Evolutionary conservation across 345 rosid species (phyloP).

Genomic region (Bruguiera gymnorhiza): DNA sequence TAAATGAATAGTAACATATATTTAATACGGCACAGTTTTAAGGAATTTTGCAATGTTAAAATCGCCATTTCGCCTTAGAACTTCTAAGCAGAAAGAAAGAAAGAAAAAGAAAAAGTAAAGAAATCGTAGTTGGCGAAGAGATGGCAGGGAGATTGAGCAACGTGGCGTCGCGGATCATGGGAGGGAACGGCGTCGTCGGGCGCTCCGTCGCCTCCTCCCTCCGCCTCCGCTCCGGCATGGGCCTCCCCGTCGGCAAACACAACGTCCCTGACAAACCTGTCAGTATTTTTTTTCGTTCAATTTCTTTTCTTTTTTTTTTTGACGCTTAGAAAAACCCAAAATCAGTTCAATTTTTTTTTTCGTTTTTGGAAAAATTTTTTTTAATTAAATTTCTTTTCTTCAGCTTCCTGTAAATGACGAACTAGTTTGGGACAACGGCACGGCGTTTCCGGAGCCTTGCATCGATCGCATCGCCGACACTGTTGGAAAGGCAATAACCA

Average conservation of each 20-base stretch:
- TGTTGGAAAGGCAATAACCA: conserved; percentile 66
- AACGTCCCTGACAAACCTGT: conserved; percentile 95
- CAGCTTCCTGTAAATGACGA: conserved; percentile 88
- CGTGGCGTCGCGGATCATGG: conserved; percentile 77
- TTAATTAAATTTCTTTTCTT: background rate
- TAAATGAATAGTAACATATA: too few species aligned
- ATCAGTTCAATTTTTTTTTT: background rate
- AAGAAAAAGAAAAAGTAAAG: background rate
- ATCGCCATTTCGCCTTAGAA: too few species aligned
- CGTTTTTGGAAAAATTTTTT: background rate
- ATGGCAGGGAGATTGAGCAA: conserved; percentile 86
- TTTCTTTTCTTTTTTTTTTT: too few species aligned
- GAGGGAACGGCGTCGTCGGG: conserved; percentile 72
- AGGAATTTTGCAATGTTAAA: too few species aligned
- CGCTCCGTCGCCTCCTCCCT: conserved; percentile 76
- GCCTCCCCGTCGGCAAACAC: conserved; percentile 92
- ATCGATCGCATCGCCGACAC: conserved; percentile 98
- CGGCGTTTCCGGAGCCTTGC: conserved; percentile 87
- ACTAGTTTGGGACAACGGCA: conserved; percentile 94
- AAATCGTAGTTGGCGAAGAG: background rate
- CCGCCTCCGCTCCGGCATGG: conserved; percentile 91
- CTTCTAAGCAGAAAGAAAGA: too few species aligned
- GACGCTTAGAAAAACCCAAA: background rate
- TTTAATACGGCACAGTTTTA: too few species aligned
- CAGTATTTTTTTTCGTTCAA: conserved; percentile 11